These are phyloP conservation scores for Aspergillus incahuasiensis DNA, from an alignment of 495 filamentous ascomycete species.

Conservation along the genomic window DNA sequence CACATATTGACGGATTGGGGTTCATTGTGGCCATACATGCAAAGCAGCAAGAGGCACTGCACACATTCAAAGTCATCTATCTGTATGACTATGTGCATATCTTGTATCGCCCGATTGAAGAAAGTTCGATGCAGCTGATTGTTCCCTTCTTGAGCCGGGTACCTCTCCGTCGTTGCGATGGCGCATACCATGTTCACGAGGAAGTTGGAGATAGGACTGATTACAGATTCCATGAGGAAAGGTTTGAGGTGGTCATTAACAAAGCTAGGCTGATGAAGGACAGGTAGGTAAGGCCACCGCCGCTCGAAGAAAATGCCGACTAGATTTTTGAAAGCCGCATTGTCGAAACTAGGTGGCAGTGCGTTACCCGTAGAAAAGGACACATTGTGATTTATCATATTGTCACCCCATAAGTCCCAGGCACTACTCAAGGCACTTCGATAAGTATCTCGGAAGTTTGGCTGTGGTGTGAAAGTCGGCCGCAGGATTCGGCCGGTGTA, in stretches of 20 bases:
- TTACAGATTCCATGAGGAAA: neutral
- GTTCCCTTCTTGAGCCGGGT: neutral
- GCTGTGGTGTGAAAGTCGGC: slow-evolving; percentile 1
- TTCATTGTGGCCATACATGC: slow-evolving; percentile 14
- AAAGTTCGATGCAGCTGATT: slow-evolving; percentile 3
- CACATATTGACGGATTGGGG: slow-evolving; percentile 12
- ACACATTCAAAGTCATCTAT: slow-evolving; percentile 10
- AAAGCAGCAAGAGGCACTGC: slow-evolving; percentile 12
- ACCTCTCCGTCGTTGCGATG: slow-evolving; percentile 8
- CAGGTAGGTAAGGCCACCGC: slow-evolving; percentile 12
- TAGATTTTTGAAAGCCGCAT: neutral
- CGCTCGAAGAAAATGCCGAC: slow-evolving; percentile 7
- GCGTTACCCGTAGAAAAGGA: too few species aligned
- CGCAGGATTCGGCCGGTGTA: slow-evolving; percentile 8
- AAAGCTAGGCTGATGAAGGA: slow-evolving; percentile 6
- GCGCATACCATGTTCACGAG: slow-evolving; percentile 11
- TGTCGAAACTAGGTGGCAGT: neutral
- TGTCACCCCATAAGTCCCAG: slow-evolving; percentile 13
- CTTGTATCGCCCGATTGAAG: neutral
- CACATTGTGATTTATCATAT: neutral
- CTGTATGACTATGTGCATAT: slow-evolving; percentile 1
- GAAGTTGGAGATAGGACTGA: slow-evolving; percentile 2
- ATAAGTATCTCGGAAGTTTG: neutral
- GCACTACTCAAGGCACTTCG: slow-evolving; percentile 8
- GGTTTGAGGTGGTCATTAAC: neutral